A percentile compares a stretch with the other conserved stretches of the same genome.
Conservation (phyloP, 768 basidiomycete species). For the Mycena leptocephala region DNA sequence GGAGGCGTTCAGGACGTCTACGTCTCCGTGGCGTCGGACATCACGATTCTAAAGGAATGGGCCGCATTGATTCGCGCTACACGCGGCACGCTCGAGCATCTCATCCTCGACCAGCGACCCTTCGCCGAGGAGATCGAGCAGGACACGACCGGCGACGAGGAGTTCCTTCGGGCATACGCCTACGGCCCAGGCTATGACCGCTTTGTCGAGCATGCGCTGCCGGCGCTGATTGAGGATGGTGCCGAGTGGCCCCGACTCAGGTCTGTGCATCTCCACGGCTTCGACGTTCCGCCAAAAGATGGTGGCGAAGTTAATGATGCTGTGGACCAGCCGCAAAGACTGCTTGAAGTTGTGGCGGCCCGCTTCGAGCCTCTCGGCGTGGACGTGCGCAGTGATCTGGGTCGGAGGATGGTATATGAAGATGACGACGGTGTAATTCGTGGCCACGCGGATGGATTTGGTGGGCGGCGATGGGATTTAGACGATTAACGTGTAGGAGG, state of each 20-base stretch:
- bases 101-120: background rate
- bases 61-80: background rate
- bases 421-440: background rate
- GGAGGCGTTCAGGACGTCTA: background rate
- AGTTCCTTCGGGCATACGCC: background rate
- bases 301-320: background rate
- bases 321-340: background rate
- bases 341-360: background rate
- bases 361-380: background rate
- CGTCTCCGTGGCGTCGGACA: background rate
- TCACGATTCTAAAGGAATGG: background rate
- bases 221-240: background rate
- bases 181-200: background rate
- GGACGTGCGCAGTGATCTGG: background rate
- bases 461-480: background rate
- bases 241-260: background rate
- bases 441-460: background rate
- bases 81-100: background rate
- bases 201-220: background rate
- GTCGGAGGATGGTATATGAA: background rate
- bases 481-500: background rate
- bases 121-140: background rate
- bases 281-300: background rate
- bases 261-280: background rate
- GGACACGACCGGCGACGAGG: background rate